phyloP scores from a whole-genome alignment of 331 rosid species.

The Malus hybrid region DNA sequence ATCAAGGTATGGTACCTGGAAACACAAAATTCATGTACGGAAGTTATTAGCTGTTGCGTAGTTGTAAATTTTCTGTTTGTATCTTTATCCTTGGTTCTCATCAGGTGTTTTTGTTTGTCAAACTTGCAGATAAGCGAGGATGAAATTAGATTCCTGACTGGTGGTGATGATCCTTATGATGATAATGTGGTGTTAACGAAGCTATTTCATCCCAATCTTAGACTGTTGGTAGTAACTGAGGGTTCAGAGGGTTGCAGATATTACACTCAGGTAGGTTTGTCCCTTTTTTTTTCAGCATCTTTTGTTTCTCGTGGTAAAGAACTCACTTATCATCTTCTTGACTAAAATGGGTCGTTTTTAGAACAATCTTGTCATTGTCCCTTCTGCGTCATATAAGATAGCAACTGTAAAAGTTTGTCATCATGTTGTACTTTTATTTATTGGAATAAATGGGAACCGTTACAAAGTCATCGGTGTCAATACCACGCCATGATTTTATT shows the following conservation, averaged over 20 bases:
- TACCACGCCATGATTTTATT: neutral
- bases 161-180: slow-evolving; percentile 74
- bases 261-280: slow-evolving; percentile 57
- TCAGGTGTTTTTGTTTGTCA: slow-evolving; percentile 1
- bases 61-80: neutral
- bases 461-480: neutral
- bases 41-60: neutral
- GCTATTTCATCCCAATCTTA: slow-evolving; percentile 75
- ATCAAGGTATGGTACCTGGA: slow-evolving; percentile 48
- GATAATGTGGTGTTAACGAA: slow-evolving; percentile 75
- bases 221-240: slow-evolving; percentile 80
- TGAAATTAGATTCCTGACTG: slow-evolving; percentile 77
- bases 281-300: neutral
- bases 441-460: neutral
- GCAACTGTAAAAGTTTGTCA: neutral
- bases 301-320: neutral
- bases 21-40: neutral
- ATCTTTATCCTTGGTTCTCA: neutral
- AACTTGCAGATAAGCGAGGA: slow-evolving; percentile 82
- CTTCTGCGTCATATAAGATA: neutral
- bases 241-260: slow-evolving; percentile 93
- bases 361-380: neutral
- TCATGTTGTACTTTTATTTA: neutral
- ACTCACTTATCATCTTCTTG: neutral
- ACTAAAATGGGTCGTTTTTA: neutral